A percentile compares a stretch with the other conserved stretches of the same genome.
These are phyloP conservation scores for Pseudotulostoma volvatum DNA, from an alignment of 495 filamentous ascomycete species.

Conservation along the genomic window DNA sequence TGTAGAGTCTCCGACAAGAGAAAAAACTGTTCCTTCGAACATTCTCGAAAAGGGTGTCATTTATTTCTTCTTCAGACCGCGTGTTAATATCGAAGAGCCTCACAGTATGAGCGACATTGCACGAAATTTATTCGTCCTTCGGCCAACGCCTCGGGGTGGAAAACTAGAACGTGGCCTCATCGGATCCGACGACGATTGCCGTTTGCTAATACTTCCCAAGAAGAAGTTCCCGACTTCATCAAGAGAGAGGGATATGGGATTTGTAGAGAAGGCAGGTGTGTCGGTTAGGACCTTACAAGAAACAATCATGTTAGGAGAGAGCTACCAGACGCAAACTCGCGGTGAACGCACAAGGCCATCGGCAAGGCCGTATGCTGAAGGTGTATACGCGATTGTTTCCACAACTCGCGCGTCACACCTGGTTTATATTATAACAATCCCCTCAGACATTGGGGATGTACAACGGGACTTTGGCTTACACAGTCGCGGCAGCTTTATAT, in stretches of 20 bases:
- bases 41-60: constrained; percentile 85
- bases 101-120: constrained; percentile 55
- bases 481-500: constrained; percentile 57
- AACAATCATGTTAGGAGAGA: constrained; percentile 45
- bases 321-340: constrained; percentile 63
- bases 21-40: constrained; percentile 45
- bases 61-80: constrained; percentile 79
- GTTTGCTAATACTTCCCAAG: constrained; percentile 70
- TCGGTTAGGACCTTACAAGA: constrained; percentile 58
- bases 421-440: constrained; percentile 71
- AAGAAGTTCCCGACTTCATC: constrained; percentile 64
- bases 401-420: constrained; percentile 54
- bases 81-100: constrained; percentile 59
- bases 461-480: constrained; percentile 63
- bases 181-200: constrained; percentile 44
- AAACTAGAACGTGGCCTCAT: constrained; percentile 50
- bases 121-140: constrained; percentile 68
- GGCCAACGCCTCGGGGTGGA: constrained; percentile 53
- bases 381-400: constrained; percentile 69
- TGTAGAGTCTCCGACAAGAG: constrained; percentile 29
- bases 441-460: constrained; percentile 48
- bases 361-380: constrained; percentile 63
- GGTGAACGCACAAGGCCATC: constrained; percentile 55
- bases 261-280: constrained; percentile 62
- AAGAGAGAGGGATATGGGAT: constrained; percentile 60